Conservation (phyloP, 2,329 filamentous ascomycete genomes). For the Trichophyton verrucosum region DNA sequence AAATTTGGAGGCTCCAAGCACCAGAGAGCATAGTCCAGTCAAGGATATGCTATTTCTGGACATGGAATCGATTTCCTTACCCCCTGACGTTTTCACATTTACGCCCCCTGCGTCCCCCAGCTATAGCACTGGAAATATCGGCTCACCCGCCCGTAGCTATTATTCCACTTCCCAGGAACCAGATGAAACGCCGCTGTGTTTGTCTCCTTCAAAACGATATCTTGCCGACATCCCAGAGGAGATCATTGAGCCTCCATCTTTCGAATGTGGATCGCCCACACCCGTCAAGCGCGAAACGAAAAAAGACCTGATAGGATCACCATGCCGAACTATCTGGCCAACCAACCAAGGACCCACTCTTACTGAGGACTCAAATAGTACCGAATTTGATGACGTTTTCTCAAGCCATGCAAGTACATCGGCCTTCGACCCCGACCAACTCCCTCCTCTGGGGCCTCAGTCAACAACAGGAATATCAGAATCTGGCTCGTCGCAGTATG, state of each 20-base stretch:
- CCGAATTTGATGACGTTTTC: conserved; percentile 30
- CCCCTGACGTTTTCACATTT: conserved; percentile 33
- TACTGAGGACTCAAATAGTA: conserved; percentile 23
- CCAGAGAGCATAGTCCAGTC: conserved; percentile 24
- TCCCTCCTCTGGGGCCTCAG: conserved; percentile 20
- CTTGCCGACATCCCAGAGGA: conserved; percentile 23
- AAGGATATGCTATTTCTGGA: conserved; percentile 23
- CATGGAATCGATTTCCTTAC: conserved; percentile 24
- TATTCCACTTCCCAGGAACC: conserved; percentile 29
- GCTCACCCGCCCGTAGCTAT: conserved; percentile 25
- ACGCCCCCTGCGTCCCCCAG: conserved; percentile 38
- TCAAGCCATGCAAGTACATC: conserved; percentile 23
- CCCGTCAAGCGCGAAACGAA: conserved; percentile 9
- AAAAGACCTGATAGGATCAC: conserved; percentile 10
- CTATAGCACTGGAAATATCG: conserved; percentile 27
- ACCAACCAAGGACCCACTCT: conserved; percentile 27
- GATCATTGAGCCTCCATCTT: conserved; percentile 18
- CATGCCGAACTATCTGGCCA: conserved; percentile 24
- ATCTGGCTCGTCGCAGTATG: conserved; percentile 25
- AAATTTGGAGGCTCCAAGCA: conserved; percentile 29
- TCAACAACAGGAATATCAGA: conserved; percentile 25
- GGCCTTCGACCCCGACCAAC: conserved; percentile 21
- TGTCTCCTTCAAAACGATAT: conserved; percentile 23
- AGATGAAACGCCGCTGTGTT: conserved; percentile 27
- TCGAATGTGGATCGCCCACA: conserved; percentile 12